Conservation (phyloP, 257 asterid species). For the Rhazya stricta region DNA sequence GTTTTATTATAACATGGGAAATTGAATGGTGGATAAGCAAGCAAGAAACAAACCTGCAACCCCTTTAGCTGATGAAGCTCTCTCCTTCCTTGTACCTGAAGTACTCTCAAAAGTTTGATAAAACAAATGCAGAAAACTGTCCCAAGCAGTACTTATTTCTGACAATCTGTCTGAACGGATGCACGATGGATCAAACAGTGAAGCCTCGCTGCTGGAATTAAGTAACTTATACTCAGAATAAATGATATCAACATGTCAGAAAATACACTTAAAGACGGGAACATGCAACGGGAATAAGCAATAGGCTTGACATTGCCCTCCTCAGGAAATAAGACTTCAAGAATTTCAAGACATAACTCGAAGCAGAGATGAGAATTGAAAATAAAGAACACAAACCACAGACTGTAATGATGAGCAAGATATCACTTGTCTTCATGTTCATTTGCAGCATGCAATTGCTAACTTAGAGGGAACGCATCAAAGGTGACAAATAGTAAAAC, state of each 20-base stretch:
- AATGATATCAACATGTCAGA: background rate
- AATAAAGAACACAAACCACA: background rate
- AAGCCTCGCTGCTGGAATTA: constrained; percentile 39
- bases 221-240: background rate
- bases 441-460: background rate
- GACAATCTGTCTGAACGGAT: constrained; percentile 49
- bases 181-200: constrained; percentile 73
- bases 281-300: background rate
- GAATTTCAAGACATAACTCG: background rate
- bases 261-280: background rate
- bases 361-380: background rate
- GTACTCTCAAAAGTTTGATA: constrained; percentile 55
- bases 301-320: background rate
- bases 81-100: constrained; percentile 69
- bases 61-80: constrained; percentile 68
- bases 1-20: constrained; percentile 24
- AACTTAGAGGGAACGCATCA: background rate
- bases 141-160: constrained; percentile 48
- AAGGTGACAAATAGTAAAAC: background rate
- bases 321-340: background rate
- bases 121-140: constrained; percentile 34
- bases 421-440: background rate
- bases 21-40: constrained; percentile 3
- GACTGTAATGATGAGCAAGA: background rate
- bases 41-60: constrained; percentile 62